phyloP scores from a whole-genome alignment of 139 green algal species.

The Pleodorina starrii region DNA sequence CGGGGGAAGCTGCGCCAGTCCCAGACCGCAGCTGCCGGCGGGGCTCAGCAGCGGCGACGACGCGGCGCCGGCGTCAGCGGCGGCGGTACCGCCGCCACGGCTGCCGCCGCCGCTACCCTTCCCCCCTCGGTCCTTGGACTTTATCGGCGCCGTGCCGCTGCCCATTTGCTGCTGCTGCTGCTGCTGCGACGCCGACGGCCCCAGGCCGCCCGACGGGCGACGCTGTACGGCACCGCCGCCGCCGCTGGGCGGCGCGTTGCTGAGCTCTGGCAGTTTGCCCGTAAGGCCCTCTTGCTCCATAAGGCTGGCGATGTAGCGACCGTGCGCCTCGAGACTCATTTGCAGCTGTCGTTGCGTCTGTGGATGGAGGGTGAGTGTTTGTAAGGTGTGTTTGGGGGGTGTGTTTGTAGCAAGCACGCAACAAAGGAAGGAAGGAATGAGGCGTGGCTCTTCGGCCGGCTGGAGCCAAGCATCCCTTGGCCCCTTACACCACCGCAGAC shows the following conservation, averaged over 20 bases:
- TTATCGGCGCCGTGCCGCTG: background rate
- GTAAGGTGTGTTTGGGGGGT: too few relatives aligned
- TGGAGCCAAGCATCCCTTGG: too few relatives aligned
- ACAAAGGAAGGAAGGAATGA: too few relatives aligned
- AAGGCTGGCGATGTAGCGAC: slow-evolving; percentile 88
- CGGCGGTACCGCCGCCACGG: background rate
- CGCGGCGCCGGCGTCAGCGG: background rate
- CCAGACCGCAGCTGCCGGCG: too few relatives aligned
- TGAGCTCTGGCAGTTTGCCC: background rate
- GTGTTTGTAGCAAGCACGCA: too few relatives aligned
- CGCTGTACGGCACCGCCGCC: background rate
- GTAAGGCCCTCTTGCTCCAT: slow-evolving; percentile 69
- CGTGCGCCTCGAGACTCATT: slow-evolving; percentile 91
- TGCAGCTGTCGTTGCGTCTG: slow-evolving; percentile 93
- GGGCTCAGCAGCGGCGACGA: too few relatives aligned
- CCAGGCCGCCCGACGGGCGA: background rate
- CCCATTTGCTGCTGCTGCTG: slow-evolving; percentile 11
- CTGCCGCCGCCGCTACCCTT: background rate
- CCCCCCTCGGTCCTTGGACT: background rate
- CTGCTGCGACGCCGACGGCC: background rate
- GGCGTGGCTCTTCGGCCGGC: too few relatives aligned
- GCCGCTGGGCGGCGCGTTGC: background rate
- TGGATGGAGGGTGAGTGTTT: too few relatives aligned
- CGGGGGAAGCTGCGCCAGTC: background rate
- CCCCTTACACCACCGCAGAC: too few relatives aligned